Conservation (phyloP, 192 early-diverging fungal species). For the Gaertneriomyces sp. region DNA sequence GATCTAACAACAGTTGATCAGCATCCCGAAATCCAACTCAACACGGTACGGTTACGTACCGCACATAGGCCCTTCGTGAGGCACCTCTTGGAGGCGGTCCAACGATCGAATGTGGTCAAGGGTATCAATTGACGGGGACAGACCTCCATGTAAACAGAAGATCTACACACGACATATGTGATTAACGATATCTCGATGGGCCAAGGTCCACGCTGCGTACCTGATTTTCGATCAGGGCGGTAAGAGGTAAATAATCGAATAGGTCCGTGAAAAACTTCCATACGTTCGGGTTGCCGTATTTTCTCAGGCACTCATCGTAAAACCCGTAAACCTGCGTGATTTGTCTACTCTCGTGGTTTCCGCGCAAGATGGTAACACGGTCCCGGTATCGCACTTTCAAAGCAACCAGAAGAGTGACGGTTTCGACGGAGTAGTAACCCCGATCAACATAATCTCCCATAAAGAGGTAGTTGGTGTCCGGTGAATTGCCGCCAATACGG, state of each 20-base stretch:
- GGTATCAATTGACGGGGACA: slow-evolving; percentile 88
- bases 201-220: slow-evolving; percentile 23
- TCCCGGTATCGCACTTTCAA: slow-evolving; percentile 94
- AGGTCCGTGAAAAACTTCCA: slow-evolving; percentile 98
- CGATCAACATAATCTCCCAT: slow-evolving; percentile 98
- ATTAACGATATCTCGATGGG: not conserved
- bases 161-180: slow-evolving; percentile 45
- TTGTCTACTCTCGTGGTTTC: slow-evolving; percentile 91
- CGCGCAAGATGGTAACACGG: slow-evolving; percentile 87
- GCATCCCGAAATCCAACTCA: not conserved
- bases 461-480: slow-evolving; percentile 97
- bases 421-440: slow-evolving; percentile 95
- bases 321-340: slow-evolving; percentile 99
- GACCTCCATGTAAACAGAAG: slow-evolving; percentile 93
- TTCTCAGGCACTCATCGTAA: slow-evolving; percentile 95
- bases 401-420: slow-evolving; percentile 89
- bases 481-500: slow-evolving; percentile 87
- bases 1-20: slow-evolving; percentile 6
- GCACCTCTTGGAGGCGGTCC: slow-evolving; percentile 96
- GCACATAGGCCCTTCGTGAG: slow-evolving; percentile 97
- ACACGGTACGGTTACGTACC: slow-evolving; percentile 29
- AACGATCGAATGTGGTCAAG: slow-evolving; percentile 92
- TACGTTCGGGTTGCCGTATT: slow-evolving; percentile 93
- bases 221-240: slow-evolving; percentile 89
- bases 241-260: slow-evolving; percentile 93